Conservation (phyloP, 2,329 filamentous ascomycete species). For the Tolypocladium sp. region DNA sequence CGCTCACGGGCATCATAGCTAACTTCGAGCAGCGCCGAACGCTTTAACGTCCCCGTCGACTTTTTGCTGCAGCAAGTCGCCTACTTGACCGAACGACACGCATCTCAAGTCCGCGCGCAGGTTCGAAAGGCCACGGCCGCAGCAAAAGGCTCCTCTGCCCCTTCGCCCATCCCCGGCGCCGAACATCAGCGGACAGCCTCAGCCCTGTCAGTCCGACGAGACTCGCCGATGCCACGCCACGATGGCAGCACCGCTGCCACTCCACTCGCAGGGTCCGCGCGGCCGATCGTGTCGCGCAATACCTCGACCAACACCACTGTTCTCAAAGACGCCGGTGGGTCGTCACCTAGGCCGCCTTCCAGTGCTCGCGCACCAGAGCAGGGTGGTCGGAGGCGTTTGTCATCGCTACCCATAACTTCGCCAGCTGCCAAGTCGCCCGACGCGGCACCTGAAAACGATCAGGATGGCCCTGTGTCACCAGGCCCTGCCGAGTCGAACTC, state of each 20-base stretch:
- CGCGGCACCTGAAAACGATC: slow-evolving; percentile 7
- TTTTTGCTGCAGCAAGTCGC: slow-evolving; percentile 91
- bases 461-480: slow-evolving; percentile 20
- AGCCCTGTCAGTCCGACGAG: slow-evolving; percentile 46
- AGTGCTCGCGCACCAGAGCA: slow-evolving; percentile 16
- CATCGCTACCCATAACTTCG: slow-evolving; percentile 32
- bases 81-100: slow-evolving; percentile 85
- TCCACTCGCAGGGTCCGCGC: slow-evolving; percentile 31
- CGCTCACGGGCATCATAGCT: slow-evolving; percentile 9
- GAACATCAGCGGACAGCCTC: slow-evolving; percentile 40
- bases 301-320: slow-evolving; percentile 33
- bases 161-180: slow-evolving; percentile 46
- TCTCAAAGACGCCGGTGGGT: slow-evolving; percentile 24
- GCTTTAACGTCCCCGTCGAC: slow-evolving; percentile 76
- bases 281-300: slow-evolving; percentile 37
- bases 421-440: slow-evolving; percentile 13
- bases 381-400: slow-evolving; percentile 27
- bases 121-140: slow-evolving; percentile 65
- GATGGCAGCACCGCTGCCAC: slow-evolving; percentile 36
- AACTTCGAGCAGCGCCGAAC: slow-evolving; percentile 47
- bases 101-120: slow-evolving; percentile 82
- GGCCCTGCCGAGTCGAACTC: slow-evolving; percentile 28
- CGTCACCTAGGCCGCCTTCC: slow-evolving; percentile 17
- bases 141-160: slow-evolving; percentile 44
- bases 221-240: slow-evolving; percentile 42